Evolutionary conservation across 768 basidiomycete species (phyloP).

Genomic region (Paxillus involutus): DNA sequence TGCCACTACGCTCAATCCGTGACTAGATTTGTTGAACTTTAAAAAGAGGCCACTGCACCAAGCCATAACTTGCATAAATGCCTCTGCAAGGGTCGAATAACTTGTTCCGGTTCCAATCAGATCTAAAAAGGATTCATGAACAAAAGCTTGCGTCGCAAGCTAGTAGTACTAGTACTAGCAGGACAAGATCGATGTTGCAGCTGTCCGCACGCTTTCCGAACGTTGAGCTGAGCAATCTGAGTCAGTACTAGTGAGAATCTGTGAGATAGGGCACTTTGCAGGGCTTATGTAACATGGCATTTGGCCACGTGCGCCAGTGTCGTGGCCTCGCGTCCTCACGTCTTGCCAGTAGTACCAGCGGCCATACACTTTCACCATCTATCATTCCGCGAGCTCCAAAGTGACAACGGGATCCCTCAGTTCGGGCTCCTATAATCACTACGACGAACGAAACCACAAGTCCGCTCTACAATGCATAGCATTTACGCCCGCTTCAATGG

Average conservation of each 20-base stretch:
- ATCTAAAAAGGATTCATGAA: too few relatives aligned
- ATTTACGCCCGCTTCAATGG: constrained; percentile 72
- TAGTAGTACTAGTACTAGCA: too few relatives aligned
- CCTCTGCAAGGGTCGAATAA: too few relatives aligned
- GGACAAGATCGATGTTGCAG: too few relatives aligned
- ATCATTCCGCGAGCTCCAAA: not conserved
- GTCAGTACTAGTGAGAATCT: not conserved
- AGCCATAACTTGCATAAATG: too few relatives aligned
- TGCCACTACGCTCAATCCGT: too few relatives aligned
- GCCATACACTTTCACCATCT: not conserved
- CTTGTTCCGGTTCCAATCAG: too few relatives aligned
- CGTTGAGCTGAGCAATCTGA: too few relatives aligned
- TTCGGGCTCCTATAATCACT: not conserved
- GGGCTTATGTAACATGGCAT: not conserved
- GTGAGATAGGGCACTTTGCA: not conserved
- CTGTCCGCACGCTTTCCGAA: too few relatives aligned
- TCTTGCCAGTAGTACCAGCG: not conserved
- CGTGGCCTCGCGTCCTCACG: not conserved
- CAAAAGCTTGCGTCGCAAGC: too few relatives aligned
- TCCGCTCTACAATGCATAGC: constrained; percentile 56
- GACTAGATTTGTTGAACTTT: too few relatives aligned
- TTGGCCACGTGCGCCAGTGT: not conserved
- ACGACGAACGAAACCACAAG: not conserved
- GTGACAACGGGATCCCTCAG: not conserved
- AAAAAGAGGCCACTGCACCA: too few relatives aligned